Evolutionary conservation across 208 protist species (phyloP), one percentile per base, ranked within the genome.

Genomic region (Acanthamoeba healyi): DNA sequence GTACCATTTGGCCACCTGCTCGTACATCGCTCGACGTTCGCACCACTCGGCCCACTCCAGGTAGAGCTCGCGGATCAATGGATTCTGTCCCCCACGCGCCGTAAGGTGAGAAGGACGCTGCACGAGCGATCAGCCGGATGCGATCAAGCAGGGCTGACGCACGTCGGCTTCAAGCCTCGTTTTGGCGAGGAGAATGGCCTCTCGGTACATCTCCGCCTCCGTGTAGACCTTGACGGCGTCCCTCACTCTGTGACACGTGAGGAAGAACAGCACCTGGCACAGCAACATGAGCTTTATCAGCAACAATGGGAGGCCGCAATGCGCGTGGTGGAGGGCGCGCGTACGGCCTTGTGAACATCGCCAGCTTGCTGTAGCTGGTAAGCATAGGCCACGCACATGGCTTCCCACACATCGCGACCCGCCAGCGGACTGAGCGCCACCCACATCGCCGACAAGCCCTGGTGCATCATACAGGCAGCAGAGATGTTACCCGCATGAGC

Each of bases 1-100:
- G 49, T 90, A 90, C 82, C 82, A 90, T 65, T 90, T 90, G 49
- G 82, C 82, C 15, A 34, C 82, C 26, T 90, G 82, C 46, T 90
- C 82, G 40, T 40, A 90, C 82, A 90, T 90, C n/a, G 29, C 40
- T 3, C 58, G 49, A 54, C 40, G 49, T 24, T 90, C 82, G 58
- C 82, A 90, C 82, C 82, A 90, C 36, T 90, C 49, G 58, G 82
- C 82, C 82, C 82, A 90, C 17, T 46, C 58, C 29, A 72, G 29
- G 58, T 90, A 90, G 49, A 90, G 51, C 32, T 70, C 49, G 14
- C 58, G 54, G 15, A 90, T 67, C 42, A 90, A 26, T 65, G 82
- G 42, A 65, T 90, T 49, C 82, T 90, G 54, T 0, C 24, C 34
- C 36, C 2, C 9, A 70, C n/a, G n/a, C n/a, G n/a, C n/a, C n/a